Evolutionary conservation across 345 rosid species (phyloP).

Genomic region (Pistacia integerrima): DNA sequence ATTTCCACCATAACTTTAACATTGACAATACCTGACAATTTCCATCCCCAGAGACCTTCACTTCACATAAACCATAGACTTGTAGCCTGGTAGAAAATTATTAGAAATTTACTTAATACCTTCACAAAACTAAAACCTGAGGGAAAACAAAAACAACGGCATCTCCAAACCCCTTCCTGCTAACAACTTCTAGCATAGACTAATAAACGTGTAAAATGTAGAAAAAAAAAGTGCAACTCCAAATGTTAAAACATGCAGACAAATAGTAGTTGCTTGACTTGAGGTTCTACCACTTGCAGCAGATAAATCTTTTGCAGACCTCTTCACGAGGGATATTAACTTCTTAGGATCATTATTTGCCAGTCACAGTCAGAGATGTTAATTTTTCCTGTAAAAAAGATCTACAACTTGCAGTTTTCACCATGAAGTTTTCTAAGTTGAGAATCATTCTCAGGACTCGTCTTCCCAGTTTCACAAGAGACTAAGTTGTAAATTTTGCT

Average conservation of each 20-base stretch:
- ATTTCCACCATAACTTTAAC: slow-evolving; percentile 9
- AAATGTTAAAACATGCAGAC: neutral
- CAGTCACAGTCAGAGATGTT: slow-evolving; percentile 1
- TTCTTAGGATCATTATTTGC: neutral
- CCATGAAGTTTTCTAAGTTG: neutral
- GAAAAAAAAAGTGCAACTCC: neutral
- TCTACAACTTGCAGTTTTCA: neutral
- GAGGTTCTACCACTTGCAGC: neutral
- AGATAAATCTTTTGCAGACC: neutral
- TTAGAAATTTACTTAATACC: slow-evolving; percentile 14
- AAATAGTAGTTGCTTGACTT: neutral
- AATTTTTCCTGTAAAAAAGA: neutral
- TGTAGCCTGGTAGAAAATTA: slow-evolving; percentile 56
- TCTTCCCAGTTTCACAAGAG: neutral
- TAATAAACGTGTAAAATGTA: neutral
- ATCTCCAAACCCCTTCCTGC: neutral
- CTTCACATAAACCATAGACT: slow-evolving; percentile 76
- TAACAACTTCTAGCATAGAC: slow-evolving; percentile 1
- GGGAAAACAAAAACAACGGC: neutral
- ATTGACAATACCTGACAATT: slow-evolving; percentile 77
- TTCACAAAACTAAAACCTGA: neutral
- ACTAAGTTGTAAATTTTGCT: neutral
- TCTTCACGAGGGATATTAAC: neutral
- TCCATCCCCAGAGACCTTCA: slow-evolving; percentile 95
- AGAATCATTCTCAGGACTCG: neutral